Conservation (phyloP, 768 basidiomycete genomes). For the Asterophora parasitica region DNA sequence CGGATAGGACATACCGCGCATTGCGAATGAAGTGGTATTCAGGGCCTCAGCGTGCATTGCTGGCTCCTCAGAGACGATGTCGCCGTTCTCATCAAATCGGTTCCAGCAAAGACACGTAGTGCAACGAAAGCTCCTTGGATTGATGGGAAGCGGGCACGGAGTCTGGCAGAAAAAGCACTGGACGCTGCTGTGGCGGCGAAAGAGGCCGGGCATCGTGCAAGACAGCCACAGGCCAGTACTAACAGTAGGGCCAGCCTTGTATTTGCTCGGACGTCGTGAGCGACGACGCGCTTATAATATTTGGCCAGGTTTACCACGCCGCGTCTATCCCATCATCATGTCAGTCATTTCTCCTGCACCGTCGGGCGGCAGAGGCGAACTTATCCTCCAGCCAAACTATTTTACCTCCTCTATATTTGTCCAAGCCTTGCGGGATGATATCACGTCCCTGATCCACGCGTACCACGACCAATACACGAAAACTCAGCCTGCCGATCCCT, state of each 20-base stretch:
- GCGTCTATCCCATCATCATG: constrained; percentile 32
- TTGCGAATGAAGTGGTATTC: constrained; percentile 66
- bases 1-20: constrained; percentile 50
- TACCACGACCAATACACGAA: constrained; percentile 48
- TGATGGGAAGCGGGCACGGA: constrained; percentile 33
- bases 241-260: neutral
- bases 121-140: constrained; percentile 61
- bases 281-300: constrained; percentile 4
- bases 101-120: constrained; percentile 70
- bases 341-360: constrained; percentile 44
- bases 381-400: constrained; percentile 67
- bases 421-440: constrained; percentile 57
- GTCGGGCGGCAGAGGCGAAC: constrained; percentile 53
- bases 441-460: constrained; percentile 44
- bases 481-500: constrained; percentile 40
- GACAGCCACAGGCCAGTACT: neutral
- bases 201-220: constrained; percentile 36
- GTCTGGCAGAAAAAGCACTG: constrained; percentile 76
- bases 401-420: constrained; percentile 78
- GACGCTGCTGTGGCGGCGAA: constrained; percentile 46
- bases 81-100: constrained; percentile 62
- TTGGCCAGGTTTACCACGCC: constrained; percentile 10
- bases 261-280: neutral
- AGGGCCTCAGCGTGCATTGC: constrained; percentile 81
- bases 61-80: constrained; percentile 81